These are phyloP conservation scores for Ceratocystis albifundus DNA, from an alignment of 2,329 filamentous ascomycete species.

Conservation along the genomic window DNA sequence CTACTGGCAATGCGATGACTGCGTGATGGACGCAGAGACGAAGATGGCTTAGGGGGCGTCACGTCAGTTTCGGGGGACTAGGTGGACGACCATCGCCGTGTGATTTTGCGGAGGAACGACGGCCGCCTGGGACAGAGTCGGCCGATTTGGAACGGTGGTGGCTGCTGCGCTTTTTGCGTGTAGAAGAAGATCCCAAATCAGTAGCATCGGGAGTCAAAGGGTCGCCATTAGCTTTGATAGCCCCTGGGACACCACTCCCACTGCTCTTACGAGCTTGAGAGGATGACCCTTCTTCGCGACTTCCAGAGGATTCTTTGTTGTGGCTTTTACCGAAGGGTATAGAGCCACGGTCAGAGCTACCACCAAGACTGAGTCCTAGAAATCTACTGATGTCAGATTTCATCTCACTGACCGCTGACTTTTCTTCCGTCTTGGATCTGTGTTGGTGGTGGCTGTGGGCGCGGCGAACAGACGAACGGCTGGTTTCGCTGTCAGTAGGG, in stretches of 20 bases:
- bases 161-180: constrained; percentile 20
- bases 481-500: constrained; percentile 33
- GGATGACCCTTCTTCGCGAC: constrained; percentile 41
- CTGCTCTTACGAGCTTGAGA: constrained; percentile 27
- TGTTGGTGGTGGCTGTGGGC: constrained; percentile 28
- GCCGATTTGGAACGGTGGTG: constrained; percentile 37
- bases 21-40: constrained; percentile 17
- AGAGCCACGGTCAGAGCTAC: constrained; percentile 38
- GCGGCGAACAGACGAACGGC: constrained; percentile 26
- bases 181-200: constrained; percentile 41
- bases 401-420: constrained; percentile 21
- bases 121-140: constrained; percentile 34
- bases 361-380: background rate
- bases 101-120: constrained; percentile 28
- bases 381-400: constrained; percentile 18
- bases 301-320: constrained; percentile 72
- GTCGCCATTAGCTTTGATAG: constrained; percentile 29
- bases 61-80: constrained; percentile 54
- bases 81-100: constrained; percentile 43
- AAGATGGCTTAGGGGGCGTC: constrained; percentile 30
- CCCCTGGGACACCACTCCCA: constrained; percentile 11
- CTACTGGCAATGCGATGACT: constrained; percentile 17
- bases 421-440: constrained; percentile 31
- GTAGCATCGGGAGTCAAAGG: constrained; percentile 60
- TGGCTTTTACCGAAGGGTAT: constrained; percentile 79